phyloP scores from a whole-genome alignment of 805 yeast species.

The Schizosaccharomyces japonicus region DNA sequence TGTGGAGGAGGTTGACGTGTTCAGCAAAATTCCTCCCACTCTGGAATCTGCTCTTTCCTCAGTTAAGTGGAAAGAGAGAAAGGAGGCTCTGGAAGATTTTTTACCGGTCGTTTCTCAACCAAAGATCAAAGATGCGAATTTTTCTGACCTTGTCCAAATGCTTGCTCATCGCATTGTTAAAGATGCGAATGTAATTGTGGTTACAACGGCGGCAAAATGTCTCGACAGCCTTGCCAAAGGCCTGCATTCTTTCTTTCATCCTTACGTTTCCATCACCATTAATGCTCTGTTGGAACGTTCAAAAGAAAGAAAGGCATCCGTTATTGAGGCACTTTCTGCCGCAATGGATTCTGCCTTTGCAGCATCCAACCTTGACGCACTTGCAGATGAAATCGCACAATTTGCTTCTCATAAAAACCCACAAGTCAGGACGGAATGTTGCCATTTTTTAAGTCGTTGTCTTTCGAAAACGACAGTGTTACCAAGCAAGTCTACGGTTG shows the following conservation, averaged over 20 bases:
- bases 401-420: constrained; percentile 62
- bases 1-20: constrained; percentile 43
- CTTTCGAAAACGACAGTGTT: constrained; percentile 25
- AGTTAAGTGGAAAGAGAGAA: too few relatives aligned
- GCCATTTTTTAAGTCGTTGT: constrained; percentile 39
- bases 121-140: constrained; percentile 36
- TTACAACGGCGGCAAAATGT: constrained; percentile 19
- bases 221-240: constrained; percentile 34
- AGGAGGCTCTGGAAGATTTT: constrained; percentile 52
- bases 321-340: constrained; percentile 41
- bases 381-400: constrained; percentile 34
- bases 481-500: constrained; percentile 33
- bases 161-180: constrained; percentile 44
- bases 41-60: too few relatives aligned
- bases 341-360: constrained; percentile 43
- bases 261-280: constrained; percentile 30
- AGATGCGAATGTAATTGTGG: constrained; percentile 42
- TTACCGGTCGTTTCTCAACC: constrained; percentile 20
- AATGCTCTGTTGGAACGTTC: constrained; percentile 52
- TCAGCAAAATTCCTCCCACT: constrained; percentile 41
- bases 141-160: constrained; percentile 32
- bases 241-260: constrained; percentile 30
- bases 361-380: constrained; percentile 26
- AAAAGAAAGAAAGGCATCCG: constrained; percentile 67
- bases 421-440: constrained; percentile 48